phyloP scores from a whole-genome alignment of 306 rosid genomes.

The Dryas alaskensis region DNA sequence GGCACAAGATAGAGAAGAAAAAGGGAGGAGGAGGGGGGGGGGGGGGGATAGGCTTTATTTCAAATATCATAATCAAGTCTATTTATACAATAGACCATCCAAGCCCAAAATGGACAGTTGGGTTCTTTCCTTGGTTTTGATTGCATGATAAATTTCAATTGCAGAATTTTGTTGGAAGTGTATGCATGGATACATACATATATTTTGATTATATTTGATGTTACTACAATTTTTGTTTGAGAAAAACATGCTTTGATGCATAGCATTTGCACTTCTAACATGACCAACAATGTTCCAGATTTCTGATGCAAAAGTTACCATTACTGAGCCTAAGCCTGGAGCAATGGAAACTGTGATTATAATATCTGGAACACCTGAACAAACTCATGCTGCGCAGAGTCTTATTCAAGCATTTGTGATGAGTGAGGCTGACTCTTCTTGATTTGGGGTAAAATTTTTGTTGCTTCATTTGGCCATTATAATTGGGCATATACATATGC shows the following conservation, averaged over 20 bases:
- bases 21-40: neutral
- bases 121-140: neutral
- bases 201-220: neutral
- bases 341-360: constrained; percentile 80
- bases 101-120: neutral
- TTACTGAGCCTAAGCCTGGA: constrained; percentile 84
- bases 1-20: neutral
- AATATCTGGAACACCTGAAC: constrained; percentile 96
- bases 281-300: constrained; percentile 51
- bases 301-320: constrained; percentile 84
- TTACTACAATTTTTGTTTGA: neutral
- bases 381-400: constrained; percentile 97
- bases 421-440: constrained; percentile 73
- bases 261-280: constrained; percentile 25
- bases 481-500: neutral
- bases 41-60: neutral
- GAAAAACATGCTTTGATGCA: neutral
- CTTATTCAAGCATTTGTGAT: constrained; percentile 97
- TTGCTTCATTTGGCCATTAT: constrained; percentile 19
- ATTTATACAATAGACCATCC: neutral
- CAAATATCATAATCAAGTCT: neutral
- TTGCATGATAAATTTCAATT: neutral
- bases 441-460: constrained; percentile 45
- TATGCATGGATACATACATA: neutral
- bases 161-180: neutral